A percentile compares a stretch with the other conserved stretches of the same genome.
Evolutionary conservation across 495 filamentous ascomycete genomes (phyloP).

Genomic region (Chaetomidium leptoderma): DNA sequence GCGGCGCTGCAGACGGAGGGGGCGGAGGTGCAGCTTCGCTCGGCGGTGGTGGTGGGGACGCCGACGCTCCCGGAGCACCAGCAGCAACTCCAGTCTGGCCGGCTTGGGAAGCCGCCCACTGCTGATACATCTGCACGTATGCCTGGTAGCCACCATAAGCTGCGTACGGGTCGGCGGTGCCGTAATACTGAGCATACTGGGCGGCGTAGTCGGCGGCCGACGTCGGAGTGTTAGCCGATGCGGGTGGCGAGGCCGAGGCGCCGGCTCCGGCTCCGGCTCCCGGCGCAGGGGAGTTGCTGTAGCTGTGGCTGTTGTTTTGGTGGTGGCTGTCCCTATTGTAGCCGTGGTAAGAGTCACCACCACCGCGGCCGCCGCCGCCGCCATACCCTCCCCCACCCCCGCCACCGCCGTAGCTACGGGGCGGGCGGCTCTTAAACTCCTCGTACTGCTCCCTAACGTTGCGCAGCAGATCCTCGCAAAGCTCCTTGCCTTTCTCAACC

Average conservation of each 20-base stretch:
- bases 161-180: conserved; percentile 81
- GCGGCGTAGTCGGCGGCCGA: conserved; percentile 60
- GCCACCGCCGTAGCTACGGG: conserved; percentile 57
- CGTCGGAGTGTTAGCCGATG: conserved; percentile 34
- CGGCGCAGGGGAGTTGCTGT: conserved; percentile 37
- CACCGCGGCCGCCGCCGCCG: conserved; percentile 35
- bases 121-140: conserved; percentile 70
- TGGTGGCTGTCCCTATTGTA: conserved; percentile 37
- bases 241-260: conserved; percentile 31
- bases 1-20: conserved; percentile 44
- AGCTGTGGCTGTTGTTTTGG: conserved; percentile 34
- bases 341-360: conserved; percentile 41
- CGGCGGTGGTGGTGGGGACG: conserved; percentile 58
- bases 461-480: conserved; percentile 78
- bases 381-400: conserved; percentile 34
- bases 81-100: conserved; percentile 12
- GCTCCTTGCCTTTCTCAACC: conserved; percentile 80
- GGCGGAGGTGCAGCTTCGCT: conserved; percentile 63
- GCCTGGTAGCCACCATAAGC: conserved; percentile 80
- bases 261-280: conserved; percentile 35
- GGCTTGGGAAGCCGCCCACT: conserved; percentile 50
- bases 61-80: conserved; percentile 40
- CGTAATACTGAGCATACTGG: conserved; percentile 82
- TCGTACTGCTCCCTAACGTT: conserved; percentile 86
- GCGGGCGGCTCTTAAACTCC: conserved; percentile 79